A percentile compares a stretch with the other conserved stretches of the same genome.
Evolutionary conservation across 2,329 filamentous ascomycete species (phyloP).

Genomic region (Colletotrichum destructivum): DNA sequence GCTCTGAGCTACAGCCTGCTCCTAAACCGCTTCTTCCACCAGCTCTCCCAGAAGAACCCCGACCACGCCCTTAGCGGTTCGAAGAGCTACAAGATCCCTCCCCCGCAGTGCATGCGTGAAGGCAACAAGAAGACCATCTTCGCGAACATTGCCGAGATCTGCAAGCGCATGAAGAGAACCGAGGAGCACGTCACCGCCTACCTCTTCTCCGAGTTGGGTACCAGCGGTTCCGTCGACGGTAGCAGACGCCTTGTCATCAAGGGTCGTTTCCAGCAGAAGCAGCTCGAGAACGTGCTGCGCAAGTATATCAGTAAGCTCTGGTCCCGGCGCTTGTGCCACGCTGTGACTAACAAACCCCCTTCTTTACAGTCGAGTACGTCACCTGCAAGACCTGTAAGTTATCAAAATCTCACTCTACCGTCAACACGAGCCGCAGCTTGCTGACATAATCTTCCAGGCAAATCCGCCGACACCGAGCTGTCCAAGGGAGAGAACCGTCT

Average conservation of each 20-base stretch:
- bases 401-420: not conserved
- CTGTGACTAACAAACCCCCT: slow-evolving; percentile 49
- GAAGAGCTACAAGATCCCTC: slow-evolving; percentile 99
- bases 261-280: slow-evolving; percentile 99
- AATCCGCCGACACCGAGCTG: slow-evolving; percentile 93
- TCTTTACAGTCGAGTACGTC: slow-evolving; percentile 86
- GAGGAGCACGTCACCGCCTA: slow-evolving; percentile 91
- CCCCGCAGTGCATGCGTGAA: slow-evolving; percentile 98
- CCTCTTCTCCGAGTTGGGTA: slow-evolving; percentile 97
- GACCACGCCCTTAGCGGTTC: slow-evolving; percentile 90
- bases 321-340: not conserved
- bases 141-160: slow-evolving; percentile 98
- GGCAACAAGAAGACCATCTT: slow-evolving; percentile 99
- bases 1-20: slow-evolving; percentile 88
- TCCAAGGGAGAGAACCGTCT: slow-evolving; percentile 99
- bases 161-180: slow-evolving; percentile 98
- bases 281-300: slow-evolving; percentile 96
- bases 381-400: slow-evolving; percentile 93
- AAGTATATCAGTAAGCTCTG: slow-evolving; percentile 87
- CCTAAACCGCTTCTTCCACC: slow-evolving; percentile 92
- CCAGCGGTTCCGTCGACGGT: slow-evolving; percentile 94
- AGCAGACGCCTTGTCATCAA: slow-evolving; percentile 96
- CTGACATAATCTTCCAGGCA: slow-evolving; percentile 52
- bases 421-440: not conserved
- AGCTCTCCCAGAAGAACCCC: slow-evolving; percentile 95